A percentile compares a stretch with the other conserved stretches of the same genome.
Conservation (phyloP, 768 basidiomycete species). For the Rhodotorula diobovata region DNA sequence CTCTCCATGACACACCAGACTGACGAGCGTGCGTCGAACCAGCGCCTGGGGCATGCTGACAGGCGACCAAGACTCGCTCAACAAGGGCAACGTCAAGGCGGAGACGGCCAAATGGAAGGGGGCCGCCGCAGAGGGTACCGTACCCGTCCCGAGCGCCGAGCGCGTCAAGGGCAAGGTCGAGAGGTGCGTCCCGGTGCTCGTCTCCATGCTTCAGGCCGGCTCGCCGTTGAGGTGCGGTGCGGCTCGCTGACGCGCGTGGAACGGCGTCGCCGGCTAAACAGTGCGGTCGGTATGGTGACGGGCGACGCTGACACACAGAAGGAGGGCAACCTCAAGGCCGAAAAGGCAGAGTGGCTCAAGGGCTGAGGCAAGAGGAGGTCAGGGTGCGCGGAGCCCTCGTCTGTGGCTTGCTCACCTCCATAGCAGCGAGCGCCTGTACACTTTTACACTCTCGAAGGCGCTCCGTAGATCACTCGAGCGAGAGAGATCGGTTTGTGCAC, state of each 20-base stretch:
- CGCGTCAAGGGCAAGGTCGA: conserved; percentile 22
- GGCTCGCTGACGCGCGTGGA: no score
- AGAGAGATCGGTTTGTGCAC: neutral
- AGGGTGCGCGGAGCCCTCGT: no score
- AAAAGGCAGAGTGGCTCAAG: conserved; percentile 47
- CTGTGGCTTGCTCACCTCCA: no score
- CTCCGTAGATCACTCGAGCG: no score
- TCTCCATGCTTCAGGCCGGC: no score
- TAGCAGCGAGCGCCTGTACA: no score
- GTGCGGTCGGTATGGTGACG: conserved; percentile 45
- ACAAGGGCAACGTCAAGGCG: conserved; percentile 23
- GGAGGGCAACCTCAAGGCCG: conserved; percentile 45
- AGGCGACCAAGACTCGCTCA: conserved; percentile 12
- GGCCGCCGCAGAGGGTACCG: neutral
- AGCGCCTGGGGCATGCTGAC: conserved; percentile 25
- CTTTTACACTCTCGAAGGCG: no score
- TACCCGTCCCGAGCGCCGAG: conserved; percentile 9
- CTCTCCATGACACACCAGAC: no score
- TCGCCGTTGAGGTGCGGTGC: no score
- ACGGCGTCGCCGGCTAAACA: conserved; percentile 1
- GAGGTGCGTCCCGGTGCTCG: neutral
- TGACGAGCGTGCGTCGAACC: neutral
- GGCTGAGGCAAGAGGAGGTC: conserved; percentile 22
- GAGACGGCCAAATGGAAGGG: conserved; percentile 21
- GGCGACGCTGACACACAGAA: conserved; percentile 46